Base-by-base conservation (phyloP, 2,329 filamentous ascomycete genomes). In the Sclerotinia nivalis region DNA sequence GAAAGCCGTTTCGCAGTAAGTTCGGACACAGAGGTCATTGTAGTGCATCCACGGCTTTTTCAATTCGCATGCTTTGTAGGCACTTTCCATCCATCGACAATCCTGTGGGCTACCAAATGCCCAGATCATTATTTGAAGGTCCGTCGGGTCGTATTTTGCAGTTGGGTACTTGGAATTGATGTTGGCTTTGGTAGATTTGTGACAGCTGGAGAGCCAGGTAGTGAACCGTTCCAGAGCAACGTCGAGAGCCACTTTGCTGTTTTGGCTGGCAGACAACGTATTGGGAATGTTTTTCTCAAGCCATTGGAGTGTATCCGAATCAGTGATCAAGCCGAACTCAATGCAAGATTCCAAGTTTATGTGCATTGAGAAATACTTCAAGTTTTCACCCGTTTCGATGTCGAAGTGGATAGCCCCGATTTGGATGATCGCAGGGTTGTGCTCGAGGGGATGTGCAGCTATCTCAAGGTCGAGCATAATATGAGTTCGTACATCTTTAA, bases 401-500 rank as follows among this genome's bases (percentile, higher is more conserved):
- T 67, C 40, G 22, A 67, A 67, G 28, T 59, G 37, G 22, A 67
- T 40, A n/a, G 65, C 65, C 40, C 54, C 65, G 7, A 59, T 59
- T 47, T 67, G 65, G 12, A 59, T 49, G 52, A 67, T 67, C 6
- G 65, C 52, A 37, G 65, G 65, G 49, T 59, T 67, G 20, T 47
- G 65, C n/a, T 25, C 50, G 7, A 37, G 31, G 6, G 65, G 43
- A 22, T 67, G 28, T 37, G 45, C 60, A n/a, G 50, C 65, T 59
- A 67, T 45, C 65, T 50, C 54, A 49, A 68, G 65, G 37, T 60
- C 54, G 31, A 68, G 54, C 54, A 68, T 68, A 20, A 59, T 59
- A 37, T 68, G 31, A 25, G 54, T 49, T 13, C 55, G 65, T 37
- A 45, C 40, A 50, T 64, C 60, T 64, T 64, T 64, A 31, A 37